A percentile compares a stretch with the other conserved stretches of the same genome.
phyloP scores from a whole-genome alignment of 306 rosid species.

The Pyrus pyrifolia region DNA sequence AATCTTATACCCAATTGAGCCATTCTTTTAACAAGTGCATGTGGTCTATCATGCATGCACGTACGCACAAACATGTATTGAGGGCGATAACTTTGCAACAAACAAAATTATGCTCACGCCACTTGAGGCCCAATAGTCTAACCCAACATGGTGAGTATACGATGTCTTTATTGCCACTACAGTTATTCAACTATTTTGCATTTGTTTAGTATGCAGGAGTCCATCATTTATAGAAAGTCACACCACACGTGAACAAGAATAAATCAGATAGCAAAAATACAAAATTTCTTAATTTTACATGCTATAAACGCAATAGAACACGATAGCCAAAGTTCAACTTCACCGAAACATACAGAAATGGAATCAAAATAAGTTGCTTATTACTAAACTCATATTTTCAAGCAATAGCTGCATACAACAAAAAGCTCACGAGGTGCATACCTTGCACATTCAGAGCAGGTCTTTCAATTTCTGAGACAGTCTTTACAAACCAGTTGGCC shows the following conservation, averaged over 20 bases:
- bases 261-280: neutral
- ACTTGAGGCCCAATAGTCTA: neutral
- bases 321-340: neutral
- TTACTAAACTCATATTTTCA: neutral
- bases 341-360: neutral
- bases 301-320: neutral
- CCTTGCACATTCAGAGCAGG: conserved; percentile 44
- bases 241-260: neutral
- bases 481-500: conserved; percentile 27
- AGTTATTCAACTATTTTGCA: neutral
- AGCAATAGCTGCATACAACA: conserved; percentile 9
- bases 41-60: neutral
- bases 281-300: neutral
- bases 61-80: neutral
- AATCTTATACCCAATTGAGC: neutral
- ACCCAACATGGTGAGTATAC: neutral
- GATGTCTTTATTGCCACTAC: neutral
- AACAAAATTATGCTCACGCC: neutral
- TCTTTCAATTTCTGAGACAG: conserved; percentile 35
- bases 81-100: neutral
- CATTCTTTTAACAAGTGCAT: neutral
- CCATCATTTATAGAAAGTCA: neutral
- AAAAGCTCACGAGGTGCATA: conserved; percentile 24
- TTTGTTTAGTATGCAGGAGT: neutral
- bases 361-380: neutral